These are phyloP conservation scores for Colletotrichum truncatum DNA, from an alignment of 2,329 filamentous ascomycete genomes.

Conservation along the genomic window DNA sequence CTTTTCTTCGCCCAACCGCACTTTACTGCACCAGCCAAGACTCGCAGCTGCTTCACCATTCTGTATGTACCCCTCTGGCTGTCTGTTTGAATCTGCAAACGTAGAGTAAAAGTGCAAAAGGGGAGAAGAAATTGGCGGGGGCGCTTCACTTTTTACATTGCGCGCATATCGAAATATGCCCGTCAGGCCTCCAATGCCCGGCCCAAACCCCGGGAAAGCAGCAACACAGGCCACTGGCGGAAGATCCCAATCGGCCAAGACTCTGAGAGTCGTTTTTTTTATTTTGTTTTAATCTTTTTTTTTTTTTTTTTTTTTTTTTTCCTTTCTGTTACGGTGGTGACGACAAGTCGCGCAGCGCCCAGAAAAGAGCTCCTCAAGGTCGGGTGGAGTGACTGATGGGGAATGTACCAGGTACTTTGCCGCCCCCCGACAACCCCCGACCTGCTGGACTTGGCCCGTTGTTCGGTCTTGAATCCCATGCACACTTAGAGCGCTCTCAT, in stretches of 20 bases:
- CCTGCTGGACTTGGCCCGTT: not conserved
- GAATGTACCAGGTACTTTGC: conserved; percentile 18
- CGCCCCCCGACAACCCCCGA: conserved; percentile 4
- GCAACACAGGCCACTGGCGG: not conserved
- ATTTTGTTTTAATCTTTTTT: too few species aligned
- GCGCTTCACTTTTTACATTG: not conserved
- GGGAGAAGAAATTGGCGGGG: too few species aligned
- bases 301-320: too few species aligned
- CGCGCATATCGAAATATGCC: not conserved
- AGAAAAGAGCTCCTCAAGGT: too few species aligned
- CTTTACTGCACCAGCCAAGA: conserved; percentile 11
- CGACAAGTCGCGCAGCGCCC: too few species aligned
- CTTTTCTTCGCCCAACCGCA: too few species aligned
- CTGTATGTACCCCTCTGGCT: too few species aligned
- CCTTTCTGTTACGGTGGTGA: too few species aligned
- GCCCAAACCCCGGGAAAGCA: not conserved
- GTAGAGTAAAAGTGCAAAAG: too few species aligned
- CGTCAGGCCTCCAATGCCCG: not conserved
- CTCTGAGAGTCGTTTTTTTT: too few species aligned
- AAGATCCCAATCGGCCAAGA: conserved; percentile 16
- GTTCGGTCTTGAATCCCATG: conserved; percentile 22
- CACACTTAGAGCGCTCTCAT: not conserved
- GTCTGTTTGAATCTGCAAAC: too few species aligned
- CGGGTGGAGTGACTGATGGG: too few species aligned
- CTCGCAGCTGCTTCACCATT: not conserved